phyloP scores from a whole-genome alignment of 345 rosid genomes.

The Bruguiera parviflora region DNA sequence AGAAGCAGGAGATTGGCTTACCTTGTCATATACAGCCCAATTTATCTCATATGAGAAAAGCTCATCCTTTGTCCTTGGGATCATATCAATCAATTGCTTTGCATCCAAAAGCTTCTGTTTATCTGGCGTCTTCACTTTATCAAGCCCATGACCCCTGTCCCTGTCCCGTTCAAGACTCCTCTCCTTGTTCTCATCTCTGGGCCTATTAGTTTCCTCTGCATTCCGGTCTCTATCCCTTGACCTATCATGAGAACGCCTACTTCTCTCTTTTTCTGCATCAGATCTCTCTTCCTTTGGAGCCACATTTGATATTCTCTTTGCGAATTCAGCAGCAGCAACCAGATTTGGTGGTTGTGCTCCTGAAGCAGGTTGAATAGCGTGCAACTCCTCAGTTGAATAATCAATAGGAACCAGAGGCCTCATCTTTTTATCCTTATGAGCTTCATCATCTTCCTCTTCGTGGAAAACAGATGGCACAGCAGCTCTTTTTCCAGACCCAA shows the following conservation, averaged over 20 bases:
- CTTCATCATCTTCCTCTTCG: slow-evolving; percentile 94
- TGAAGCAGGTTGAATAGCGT: slow-evolving; percentile 60
- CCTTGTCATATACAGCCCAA: slow-evolving; percentile 89
- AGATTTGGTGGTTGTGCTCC: slow-evolving; percentile 70
- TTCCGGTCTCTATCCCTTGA: slow-evolving; percentile 56
- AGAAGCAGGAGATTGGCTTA: slow-evolving; percentile 17
- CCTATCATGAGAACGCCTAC: slow-evolving; percentile 69
- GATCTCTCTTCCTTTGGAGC: slow-evolving; percentile 65
- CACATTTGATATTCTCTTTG: slow-evolving; percentile 72
- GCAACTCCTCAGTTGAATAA: slow-evolving; percentile 89
- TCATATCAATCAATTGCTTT: slow-evolving; percentile 94
- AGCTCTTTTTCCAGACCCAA: slow-evolving; percentile 87
- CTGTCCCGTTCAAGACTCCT: slow-evolving; percentile 43
- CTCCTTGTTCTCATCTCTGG: slow-evolving; percentile 50
- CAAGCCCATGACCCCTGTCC: slow-evolving; percentile 59
- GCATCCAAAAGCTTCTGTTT: slow-evolving; percentile 89
- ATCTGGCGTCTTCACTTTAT: slow-evolving; percentile 61
- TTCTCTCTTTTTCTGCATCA: slow-evolving; percentile 73
- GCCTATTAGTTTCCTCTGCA: slow-evolving; percentile 42
- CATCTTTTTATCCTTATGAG: slow-evolving; percentile 78
- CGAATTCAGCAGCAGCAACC: slow-evolving; percentile 93
- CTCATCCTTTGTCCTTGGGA: slow-evolving; percentile 96
- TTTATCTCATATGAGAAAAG: slow-evolving; percentile 84
- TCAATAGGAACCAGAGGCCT: slow-evolving; percentile 97
- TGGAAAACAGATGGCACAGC: slow-evolving; percentile 90